Conservation (phyloP, 169 alveolate species). For the Plasmodium gonderi region DNA sequence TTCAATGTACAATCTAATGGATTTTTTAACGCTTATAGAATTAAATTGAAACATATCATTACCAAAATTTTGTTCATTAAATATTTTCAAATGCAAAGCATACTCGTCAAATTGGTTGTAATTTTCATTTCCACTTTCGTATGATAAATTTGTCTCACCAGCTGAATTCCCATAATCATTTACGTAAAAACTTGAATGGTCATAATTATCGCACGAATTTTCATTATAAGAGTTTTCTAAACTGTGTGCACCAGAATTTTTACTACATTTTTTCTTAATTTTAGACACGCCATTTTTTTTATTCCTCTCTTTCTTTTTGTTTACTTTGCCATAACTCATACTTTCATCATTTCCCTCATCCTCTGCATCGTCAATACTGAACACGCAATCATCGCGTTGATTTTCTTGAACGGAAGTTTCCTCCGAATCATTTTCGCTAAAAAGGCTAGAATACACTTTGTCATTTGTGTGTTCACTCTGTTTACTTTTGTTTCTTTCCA, state of each 20-base stretch:
- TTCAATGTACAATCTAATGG: constrained; percentile 52
- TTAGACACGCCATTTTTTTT: background rate
- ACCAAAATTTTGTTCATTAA: constrained; percentile 50
- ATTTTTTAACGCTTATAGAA: constrained; percentile 53
- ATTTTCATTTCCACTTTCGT: background rate
- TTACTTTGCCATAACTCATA: background rate
- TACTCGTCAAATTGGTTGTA: constrained; percentile 36
- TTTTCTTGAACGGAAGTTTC: background rate
- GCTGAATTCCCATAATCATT: background rate
- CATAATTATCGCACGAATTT: background rate
- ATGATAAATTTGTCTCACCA: background rate
- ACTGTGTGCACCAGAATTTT: background rate
- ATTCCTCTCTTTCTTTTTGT: constrained; percentile 8
- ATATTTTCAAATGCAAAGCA: constrained; percentile 39
- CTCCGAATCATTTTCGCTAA: constrained; percentile 17
- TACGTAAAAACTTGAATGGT: background rate
- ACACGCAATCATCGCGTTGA: background rate
- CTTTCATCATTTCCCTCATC: background rate
- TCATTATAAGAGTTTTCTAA: background rate
- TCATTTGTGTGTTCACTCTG: background rate
- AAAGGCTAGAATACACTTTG: background rate
- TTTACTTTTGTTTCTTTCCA: background rate
- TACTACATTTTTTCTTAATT: background rate
- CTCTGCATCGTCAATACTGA: background rate
- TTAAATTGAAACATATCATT: constrained; percentile 24